These are phyloP conservation scores for Cercis canadensis DNA, from an alignment of 306 rosid genomes.

Conservation along the genomic window DNA sequence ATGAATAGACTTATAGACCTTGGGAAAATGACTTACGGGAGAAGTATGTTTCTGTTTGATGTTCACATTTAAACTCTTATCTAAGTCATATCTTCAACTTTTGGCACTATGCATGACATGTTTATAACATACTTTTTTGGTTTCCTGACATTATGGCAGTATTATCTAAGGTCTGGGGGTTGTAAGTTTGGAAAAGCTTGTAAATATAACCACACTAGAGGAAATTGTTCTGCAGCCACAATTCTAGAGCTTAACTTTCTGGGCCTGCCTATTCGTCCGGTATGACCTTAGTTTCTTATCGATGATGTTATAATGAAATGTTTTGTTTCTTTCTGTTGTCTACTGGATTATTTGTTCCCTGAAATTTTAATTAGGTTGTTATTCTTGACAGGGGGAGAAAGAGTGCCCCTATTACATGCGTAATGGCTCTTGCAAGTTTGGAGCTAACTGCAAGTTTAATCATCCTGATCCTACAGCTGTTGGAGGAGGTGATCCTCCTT, in stretches of 20 bases:
- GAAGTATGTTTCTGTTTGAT: slow-evolving; percentile 18
- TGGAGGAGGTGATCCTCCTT: slow-evolving; percentile 60
- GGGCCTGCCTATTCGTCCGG: slow-evolving; percentile 93
- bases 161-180: slow-evolving; percentile 82
- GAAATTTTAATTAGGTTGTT: slow-evolving; percentile 23
- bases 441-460: slow-evolving; percentile 87
- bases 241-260: slow-evolving; percentile 74
- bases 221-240: slow-evolving; percentile 43
- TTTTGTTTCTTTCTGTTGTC: slow-evolving; percentile 31
- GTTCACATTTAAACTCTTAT: slow-evolving; percentile 24
- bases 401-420: slow-evolving; percentile 96
- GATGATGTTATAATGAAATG: neutral
- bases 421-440: slow-evolving; percentile 94
- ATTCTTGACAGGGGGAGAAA: slow-evolving; percentile 72
- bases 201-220: slow-evolving; percentile 76
- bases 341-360: slow-evolving; percentile 28
- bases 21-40: neutral
- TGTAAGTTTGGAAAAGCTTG: slow-evolving; percentile 87
- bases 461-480: slow-evolving; percentile 92
- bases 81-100: slow-evolving; percentile 1
- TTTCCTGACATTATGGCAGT: slow-evolving; percentile 64
- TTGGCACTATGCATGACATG: slow-evolving; percentile 18
- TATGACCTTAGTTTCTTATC: slow-evolving; percentile 33
- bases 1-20: too few relatives aligned
- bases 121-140: slow-evolving; percentile 31